Evolutionary conservation across 164 flowering plant genomes (phyloP), one percentile per base, ranked within the genome.

Genomic region (Platanus orientalis): DNA sequence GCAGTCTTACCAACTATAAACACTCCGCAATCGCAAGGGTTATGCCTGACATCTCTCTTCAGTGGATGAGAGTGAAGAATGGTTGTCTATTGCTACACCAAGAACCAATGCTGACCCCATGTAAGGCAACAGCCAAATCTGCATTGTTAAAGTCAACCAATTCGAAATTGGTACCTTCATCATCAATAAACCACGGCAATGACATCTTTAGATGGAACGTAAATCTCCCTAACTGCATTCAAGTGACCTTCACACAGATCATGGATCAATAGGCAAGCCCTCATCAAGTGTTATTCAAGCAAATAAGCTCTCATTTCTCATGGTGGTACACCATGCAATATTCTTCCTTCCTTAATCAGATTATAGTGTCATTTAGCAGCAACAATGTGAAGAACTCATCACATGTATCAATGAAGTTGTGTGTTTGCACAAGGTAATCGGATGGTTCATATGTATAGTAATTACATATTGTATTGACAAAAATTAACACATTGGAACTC

Each of bases 131-230:
- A 81, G 86, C 89, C 93, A 83, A 73, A 95, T 95, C 97, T 95
- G 99, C 99, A 95, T 80, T 95, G 87, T 88, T 89, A 81, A 87
- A 95, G 96, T 95, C 99, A 95, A 86, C 96, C 93, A 94, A 86
- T 84, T 85, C 94, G 87, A 85, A 81, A 83, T 83, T 65, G 96
- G 90, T 87, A 90, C 86, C 82, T 89, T 86, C 76, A 83, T 76
- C 72, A 84, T 70, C 78, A 79, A 86, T 71, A 90, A 89, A 92
- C 80, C 87, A 90, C 78, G 86, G 88, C 81, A 93, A 83, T 75
- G 82, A 80, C 77, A 88, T 81, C n/a, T n/a, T n/a, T n/a, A n/a
- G n/a, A n/a, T n/a, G n/a, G n/a, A n/a, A n/a, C n/a, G n/a, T n/a
- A n/a, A n/a, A n/a, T n/a, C 84, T 79, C 73, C 82, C 80, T 75